Base-by-base conservation (phyloP, 1,139 yeast genomes). In the Hemisphaericaspora xylanilytica region DNA sequence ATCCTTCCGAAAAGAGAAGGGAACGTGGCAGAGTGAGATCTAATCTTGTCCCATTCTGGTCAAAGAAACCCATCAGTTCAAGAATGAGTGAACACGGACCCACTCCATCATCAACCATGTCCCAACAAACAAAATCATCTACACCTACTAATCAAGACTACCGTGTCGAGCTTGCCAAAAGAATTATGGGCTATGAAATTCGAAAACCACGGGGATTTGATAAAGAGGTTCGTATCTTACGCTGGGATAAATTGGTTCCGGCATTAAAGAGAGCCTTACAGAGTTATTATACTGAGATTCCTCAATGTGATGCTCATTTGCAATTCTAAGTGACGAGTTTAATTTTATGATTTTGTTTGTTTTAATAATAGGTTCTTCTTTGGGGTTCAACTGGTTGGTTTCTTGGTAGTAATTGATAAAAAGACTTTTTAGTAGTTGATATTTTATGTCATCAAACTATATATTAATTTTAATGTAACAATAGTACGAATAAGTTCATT, bases 41-140 rank as follows among this genome's bases (percentile, higher is more conserved):
- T 37, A 80, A 80, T 50, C 64, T 80, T 56, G 82, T 80, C 33
- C 83, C 84, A n/a, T 80, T 78, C 52, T 80, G 85, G 86, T 72
- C 78, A 25, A 76, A 75, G 53, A 75, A 67, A 47, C 81, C 85
- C 22, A 72, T 80, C 34, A 67, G 75, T 34, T 72, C 82, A 7
- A 65, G 80, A 49, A 63, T 68, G 60, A 61, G 63, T 32, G 68
- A 63, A 17, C 46, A 46, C 36, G 33, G 45, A 6, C 14, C 28
- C 46, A 9, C 33, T 45, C 22, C 28, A 14, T n/a, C n/a, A n/a
- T n/a, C n/a, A n/a, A n/a, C n/a, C n/a, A n/a, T n/a, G n/a, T n/a
- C n/a, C n/a, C n/a, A n/a, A n/a, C 24, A 26, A 14, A 10, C 33
- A 3, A 12, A 13, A 10, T 20, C 31, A 11, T 10, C 33, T 7